Conservation (phyloP, 768 basidiomycete genomes). For the Rhodotorula toruloides region DNA sequence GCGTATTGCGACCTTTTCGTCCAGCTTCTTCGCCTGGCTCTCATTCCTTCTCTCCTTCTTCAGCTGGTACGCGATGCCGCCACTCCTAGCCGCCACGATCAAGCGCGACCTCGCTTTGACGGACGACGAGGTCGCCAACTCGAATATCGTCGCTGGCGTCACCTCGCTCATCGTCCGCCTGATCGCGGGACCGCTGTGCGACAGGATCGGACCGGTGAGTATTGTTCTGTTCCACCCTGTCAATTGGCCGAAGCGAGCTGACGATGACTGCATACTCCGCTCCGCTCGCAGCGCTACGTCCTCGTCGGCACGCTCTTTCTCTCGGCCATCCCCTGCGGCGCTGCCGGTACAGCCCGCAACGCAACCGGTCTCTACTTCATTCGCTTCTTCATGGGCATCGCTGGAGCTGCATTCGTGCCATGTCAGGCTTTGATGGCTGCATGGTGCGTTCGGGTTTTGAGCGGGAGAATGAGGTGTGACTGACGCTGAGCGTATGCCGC, state of each 20-base stretch:
- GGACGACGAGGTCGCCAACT: conserved; percentile 9
- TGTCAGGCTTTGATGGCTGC: conserved; percentile 60
- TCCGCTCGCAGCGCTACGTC: conserved; percentile 43
- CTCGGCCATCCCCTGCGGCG: conserved; percentile 58
- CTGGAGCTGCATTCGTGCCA: conserved; percentile 60
- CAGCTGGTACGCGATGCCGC: conserved; percentile 60
- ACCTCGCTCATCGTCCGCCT: conserved; percentile 51
- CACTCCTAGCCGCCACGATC: conserved; percentile 50
- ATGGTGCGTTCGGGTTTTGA: conserved; percentile 43
- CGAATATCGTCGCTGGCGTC: conserved; percentile 46
- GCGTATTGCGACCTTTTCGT: background rate
- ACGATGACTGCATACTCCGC: too few species aligned
- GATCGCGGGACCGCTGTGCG: conserved; percentile 55
- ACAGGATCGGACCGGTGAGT: conserved; percentile 47
- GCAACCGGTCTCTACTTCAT: conserved; percentile 51
- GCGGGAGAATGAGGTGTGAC: rapidly evolving
- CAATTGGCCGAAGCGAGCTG: background rate
- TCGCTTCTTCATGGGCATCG: conserved; percentile 59
- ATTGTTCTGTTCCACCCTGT: background rate
- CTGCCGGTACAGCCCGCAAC: conserved; percentile 54
- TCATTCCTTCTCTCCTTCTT: conserved; percentile 37
- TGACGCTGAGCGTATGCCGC: background rate
- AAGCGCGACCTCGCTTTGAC: conserved; percentile 26
- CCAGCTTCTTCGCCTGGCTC: conserved; percentile 31
- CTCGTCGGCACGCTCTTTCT: conserved; percentile 57